phyloP scores from a whole-genome alignment of 2,329 filamentous ascomycete genomes.

The Escovopsis sp. region DNA sequence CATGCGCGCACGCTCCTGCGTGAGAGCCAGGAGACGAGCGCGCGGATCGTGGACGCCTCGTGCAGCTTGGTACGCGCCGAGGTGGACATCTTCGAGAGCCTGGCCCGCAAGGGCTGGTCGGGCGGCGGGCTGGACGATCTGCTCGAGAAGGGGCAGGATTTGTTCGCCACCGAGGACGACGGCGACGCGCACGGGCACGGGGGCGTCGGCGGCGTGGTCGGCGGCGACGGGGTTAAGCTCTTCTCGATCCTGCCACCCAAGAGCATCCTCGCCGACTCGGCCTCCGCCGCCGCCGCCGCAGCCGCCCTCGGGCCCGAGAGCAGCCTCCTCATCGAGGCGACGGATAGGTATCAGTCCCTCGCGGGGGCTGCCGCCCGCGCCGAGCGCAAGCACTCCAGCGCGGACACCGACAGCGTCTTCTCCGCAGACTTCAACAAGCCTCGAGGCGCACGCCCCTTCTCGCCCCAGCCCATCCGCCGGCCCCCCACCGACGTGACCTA shows the following conservation, averaged over 20 bases:
- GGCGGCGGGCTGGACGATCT: slow-evolving; percentile 52
- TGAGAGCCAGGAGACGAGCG: slow-evolving; percentile 50
- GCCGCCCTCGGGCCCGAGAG: slow-evolving; percentile 30
- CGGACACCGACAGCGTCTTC: slow-evolving; percentile 35
- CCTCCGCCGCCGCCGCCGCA: slow-evolving; percentile 25
- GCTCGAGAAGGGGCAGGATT: slow-evolving; percentile 45
- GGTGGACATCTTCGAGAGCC: slow-evolving; percentile 52
- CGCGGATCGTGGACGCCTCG: slow-evolving; percentile 45
- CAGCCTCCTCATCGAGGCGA: slow-evolving; percentile 35
- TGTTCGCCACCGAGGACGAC: slow-evolving; percentile 34
- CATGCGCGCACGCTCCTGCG: slow-evolving; percentile 44
- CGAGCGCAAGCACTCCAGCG: slow-evolving; percentile 10
- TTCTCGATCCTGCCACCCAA: slow-evolving; percentile 50
- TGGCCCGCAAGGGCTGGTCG: slow-evolving; percentile 52
- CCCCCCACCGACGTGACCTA: slow-evolving; percentile 25
- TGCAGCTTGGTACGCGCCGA: slow-evolving; percentile 52
- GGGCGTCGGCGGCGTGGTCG: slow-evolving; percentile 16
- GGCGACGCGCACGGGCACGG: slow-evolving; percentile 17
- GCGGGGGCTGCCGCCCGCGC: slow-evolving; percentile 25
- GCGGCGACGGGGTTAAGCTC: slow-evolving; percentile 30
- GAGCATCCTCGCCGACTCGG: slow-evolving; percentile 42
- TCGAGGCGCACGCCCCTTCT: slow-evolving; percentile 42
- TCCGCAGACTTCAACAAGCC: slow-evolving; percentile 37
- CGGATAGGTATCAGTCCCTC: slow-evolving; percentile 44
- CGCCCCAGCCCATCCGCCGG: slow-evolving; percentile 35